Base-by-base conservation (phyloP, 495 filamentous ascomycete genomes). In the Neurospora terricola region DNA sequence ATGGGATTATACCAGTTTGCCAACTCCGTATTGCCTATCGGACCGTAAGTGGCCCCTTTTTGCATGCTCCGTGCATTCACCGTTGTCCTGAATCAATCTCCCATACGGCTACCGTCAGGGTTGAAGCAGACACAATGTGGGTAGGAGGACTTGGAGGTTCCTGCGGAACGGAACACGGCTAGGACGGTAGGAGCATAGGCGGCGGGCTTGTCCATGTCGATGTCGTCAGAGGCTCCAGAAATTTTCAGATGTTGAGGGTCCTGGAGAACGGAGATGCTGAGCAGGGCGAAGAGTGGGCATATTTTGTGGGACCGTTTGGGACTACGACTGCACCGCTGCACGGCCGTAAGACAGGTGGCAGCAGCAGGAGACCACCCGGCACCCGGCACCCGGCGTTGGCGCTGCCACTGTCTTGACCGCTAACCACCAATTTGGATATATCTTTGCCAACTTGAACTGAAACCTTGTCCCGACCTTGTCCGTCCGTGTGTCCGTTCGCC, bases 181-280 rank as follows among this genome's bases (percentile, higher is more conserved):
- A 62, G 54, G 54, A 66, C 27, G 6, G 27, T 66, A 34, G 30
- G 0, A 66, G 54, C 27, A 18, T 18, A 66, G 27, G 27, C 27
- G 27, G 54, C 27, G 54, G 54, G 54, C 27, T 18, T 18, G 54
- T 34, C 54, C 54, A 78, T 89, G 84, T 77, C 73, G 71, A 72
- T 79, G 72, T 70, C 70, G 69, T 78, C 76, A 74, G 38, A 16
- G 70, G 23, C 40, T 16, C 72, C 70, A 74, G 42, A 43, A 38
- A 18, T 16, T 34, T 37, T 69, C 59, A 21, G 30, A 48, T 16
- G 6, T 18, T 62, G 54, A 62, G 54, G 54, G 54, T 62, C 54
- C 54, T 62, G 21, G 23, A 62, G 23, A 62, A 30, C 54, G 54
- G 54, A 62, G 54, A 30, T 62, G 23, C 0, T 59, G 48, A 59